Evolutionary conservation across 164 flowering plant species (phyloP), one percentile per base, ranked within the genome.

Genomic region (Buxus sempervirens): DNA sequence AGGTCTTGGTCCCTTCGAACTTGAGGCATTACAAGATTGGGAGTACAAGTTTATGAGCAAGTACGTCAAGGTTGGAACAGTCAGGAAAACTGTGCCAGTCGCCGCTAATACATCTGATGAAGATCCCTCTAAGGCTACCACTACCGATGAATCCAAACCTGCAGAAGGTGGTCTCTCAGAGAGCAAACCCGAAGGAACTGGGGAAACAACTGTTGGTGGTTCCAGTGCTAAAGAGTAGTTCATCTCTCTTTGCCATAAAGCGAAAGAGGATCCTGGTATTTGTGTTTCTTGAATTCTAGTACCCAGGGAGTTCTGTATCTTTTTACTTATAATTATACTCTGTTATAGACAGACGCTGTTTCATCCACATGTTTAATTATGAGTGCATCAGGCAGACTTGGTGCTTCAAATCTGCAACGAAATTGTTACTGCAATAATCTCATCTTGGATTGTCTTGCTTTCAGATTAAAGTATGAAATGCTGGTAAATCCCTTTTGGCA

Each of bases 1-100:
- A 19, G 99, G 96, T 62, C 96, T 96, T 27, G 96, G 98, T 57
- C 88, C 93, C 18, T 96, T 85, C 49, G 98, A 96, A 74, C 85
- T 96, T 1, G 99, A 96, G 32, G 93, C 96, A 18, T 74, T 96
- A 63, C 97, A 93, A 76, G 99, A 96, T 62, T 93, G 99, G 99
- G 99, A 96, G 55, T 89, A 88, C 86, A 96, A 90, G 77, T 91
- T 96, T 75, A 91, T 89, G 97, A 81, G 91, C 87, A 96, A 93
- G 77, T 96, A 93, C 72, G 90, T 81, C 2, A 93, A 89, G 75
- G 99, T 96, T 63, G 99, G 99, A 55, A 81, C 90, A 1, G 65
- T 93, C 55, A 84, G 81, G 73, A 80, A 74, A 68, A 58, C 76
- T 9, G 79, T 75, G 10, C 75, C 85, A 20, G 87, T 49, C 38